A percentile compares a stretch with the other conserved stretches of the same genome.
Conservation (phyloP, 2,329 filamentous ascomycete species). For the Aureobasidium melanogenum region DNA sequence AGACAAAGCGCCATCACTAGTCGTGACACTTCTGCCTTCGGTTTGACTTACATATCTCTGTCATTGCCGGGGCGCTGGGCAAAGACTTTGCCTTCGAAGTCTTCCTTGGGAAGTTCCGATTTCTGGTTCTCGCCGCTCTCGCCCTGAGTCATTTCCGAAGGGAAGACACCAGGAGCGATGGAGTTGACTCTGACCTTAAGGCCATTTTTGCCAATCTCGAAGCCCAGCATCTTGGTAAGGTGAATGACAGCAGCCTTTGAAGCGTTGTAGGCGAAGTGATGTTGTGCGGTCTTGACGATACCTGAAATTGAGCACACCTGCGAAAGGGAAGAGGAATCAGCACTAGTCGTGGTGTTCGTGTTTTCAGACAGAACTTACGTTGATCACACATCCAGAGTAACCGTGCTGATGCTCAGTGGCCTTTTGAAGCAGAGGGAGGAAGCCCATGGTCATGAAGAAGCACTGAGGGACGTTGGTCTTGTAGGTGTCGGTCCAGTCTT, state of each 20-base stretch:
- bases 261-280: constrained; percentile 41
- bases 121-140: constrained; percentile 46
- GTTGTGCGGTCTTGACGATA: constrained; percentile 37
- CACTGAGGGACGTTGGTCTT: constrained; percentile 40
- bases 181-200: constrained; percentile 50
- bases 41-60: constrained; percentile 43
- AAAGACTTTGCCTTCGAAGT: constrained; percentile 40
- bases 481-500: constrained; percentile 39
- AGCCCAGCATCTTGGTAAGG: constrained; percentile 46
- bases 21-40: too few species aligned
- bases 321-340: neutral
- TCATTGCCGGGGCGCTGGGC: constrained; percentile 48
- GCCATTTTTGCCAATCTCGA: constrained; percentile 42
- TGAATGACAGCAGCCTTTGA: constrained; percentile 45
- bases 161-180: constrained; percentile 50
- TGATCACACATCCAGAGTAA: constrained; percentile 38
- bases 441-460: constrained; percentile 39
- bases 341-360: neutral
- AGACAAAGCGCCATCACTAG: too few species aligned
- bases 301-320: constrained; percentile 33
- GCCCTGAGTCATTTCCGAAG: constrained; percentile 49
- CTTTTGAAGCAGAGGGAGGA: constrained; percentile 38
- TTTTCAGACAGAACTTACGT: constrained; percentile 23
- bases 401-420: constrained; percentile 33
- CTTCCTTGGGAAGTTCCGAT: constrained; percentile 43